Percentiles rank a stretch among this genome's conserved stretches.
These are phyloP conservation scores for Fusarium haematococcum DNA, from an alignment of 2,329 filamentous ascomycete species.

Conservation along the genomic window DNA sequence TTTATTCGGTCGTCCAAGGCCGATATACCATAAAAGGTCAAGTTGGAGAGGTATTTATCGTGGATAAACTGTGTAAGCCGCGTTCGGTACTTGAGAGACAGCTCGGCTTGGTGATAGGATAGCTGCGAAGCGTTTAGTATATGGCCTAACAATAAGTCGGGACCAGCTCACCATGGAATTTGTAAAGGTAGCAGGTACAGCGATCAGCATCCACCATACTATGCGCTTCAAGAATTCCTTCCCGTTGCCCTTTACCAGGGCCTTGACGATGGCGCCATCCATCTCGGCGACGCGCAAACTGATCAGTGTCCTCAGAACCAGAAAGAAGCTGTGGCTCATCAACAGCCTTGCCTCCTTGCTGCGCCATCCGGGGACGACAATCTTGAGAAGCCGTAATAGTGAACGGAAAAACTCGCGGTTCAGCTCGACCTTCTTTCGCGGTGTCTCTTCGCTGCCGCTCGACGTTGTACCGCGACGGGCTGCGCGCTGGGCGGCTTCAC, in stretches of 20 bases:
- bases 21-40: conserved; percentile 97
- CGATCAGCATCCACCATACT: conserved; percentile 98
- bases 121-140: conserved; percentile 65
- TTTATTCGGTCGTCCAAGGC: conserved; percentile 97
- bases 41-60: conserved; percentile 93
- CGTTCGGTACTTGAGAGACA: conserved; percentile 92
- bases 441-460: conserved; percentile 51
- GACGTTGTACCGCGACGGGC: conserved; percentile 63
- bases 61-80: conserved; percentile 95
- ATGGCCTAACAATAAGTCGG: background rate
- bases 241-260: conserved; percentile 88
- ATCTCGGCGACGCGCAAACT: conserved; percentile 96
- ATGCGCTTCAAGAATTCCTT: conserved; percentile 89
- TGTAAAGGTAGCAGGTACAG: conserved; percentile 95
- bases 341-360: conserved; percentile 90
- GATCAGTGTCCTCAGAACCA: conserved; percentile 90
- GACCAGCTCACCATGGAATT: conserved; percentile 87
- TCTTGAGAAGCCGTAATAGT: conserved; percentile 80
- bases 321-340: conserved; percentile 91
- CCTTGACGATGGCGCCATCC: conserved; percentile 93
- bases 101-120: conserved; percentile 95
- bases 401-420: conserved; percentile 86
- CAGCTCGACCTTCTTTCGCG: conserved; percentile 86
- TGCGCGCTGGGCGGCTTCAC: conserved; percentile 70
- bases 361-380: conserved; percentile 90